Evolutionary conservation across 225 moss, liverwort and hornwort genomes (phyloP), one percentile per base, ranked within the genome.

Genomic region (Marchantia polymorpha): DNA sequence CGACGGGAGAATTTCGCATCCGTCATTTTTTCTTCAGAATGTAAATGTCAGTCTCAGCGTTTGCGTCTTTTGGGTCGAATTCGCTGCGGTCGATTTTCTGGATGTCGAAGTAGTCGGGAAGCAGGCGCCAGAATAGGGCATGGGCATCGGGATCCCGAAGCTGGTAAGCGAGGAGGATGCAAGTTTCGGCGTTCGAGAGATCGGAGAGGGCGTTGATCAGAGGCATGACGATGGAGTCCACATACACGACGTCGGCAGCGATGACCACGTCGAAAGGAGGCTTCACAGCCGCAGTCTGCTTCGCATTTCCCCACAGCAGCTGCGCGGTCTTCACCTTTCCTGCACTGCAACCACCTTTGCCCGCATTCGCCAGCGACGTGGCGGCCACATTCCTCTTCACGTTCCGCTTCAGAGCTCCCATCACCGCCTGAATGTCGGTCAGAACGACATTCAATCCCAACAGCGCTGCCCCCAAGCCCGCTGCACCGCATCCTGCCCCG

Each of bases 181-280:
- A 56, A 0, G 94, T 91, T 7, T 94, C 81, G 4, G 88, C 87
- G 23, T 88, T 90, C 0, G 92, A 88, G 27, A 94, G 88, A 26
- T 89, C 92, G 66, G 77, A 80, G 82, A 94, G 88, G 7, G 92
- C 87, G 31, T 83, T 87, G 81, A 94, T 82, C 75, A 94, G 76
- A 72, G 94, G 94, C 79, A 87, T 81, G 81, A 92, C 94, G 23
- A 91, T 91, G 70, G 92, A 87, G 77, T 94, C 94, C 88, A 94
- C 84, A 78, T 94, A 94, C n/a, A 94, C 94, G 74, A 94, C 94
- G 79, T 94, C 94, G 22, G 92, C 92, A 22, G 94, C 94, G 22
- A 94, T 84, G 16, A 94, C 91, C 8, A 77, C 88, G 72, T 94
- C 94, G 12, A 92, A 90, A 12, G 94, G 94, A 49, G 94, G 92